Base-by-base conservation (phyloP, 495 filamentous ascomycete species). In the Podospora tetraspora region DNA sequence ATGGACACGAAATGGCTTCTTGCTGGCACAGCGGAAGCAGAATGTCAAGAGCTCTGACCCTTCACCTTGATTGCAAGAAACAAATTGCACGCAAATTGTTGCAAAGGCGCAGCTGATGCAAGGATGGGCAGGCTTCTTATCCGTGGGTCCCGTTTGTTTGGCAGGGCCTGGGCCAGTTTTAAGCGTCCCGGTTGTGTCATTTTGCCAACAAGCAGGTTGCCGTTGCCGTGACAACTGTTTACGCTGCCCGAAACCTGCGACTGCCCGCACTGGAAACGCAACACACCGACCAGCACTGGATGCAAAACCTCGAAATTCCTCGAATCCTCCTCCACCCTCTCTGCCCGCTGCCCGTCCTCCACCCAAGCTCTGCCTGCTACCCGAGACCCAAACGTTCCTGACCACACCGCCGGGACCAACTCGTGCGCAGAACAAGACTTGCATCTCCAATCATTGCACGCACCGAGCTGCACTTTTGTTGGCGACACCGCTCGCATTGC, bases 221-320 rank as follows among this genome's bases (percentile, higher is more conserved):
- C 9, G 76, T 78, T 78, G 76, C 75, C 75, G 69, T 16, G 76
- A 52, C 75, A 69, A 78, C 76, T 66, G 76, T 78, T 77, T 77
- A 78, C 76, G 71, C 71, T 43, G 57, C 32, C 63, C 16, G 23
- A 24, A 19, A 67, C 65, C 59, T 61, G 57, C 65, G 23, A 32
- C 22, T 24, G 23, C 30, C 34, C 58, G 27, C 58, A 57, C 59
- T 22, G 52, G 27, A 61, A 64, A 34, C 43, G 43, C 43, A 52
- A 52, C 43, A 52, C 43, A 52, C 43, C 43, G 43, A 32, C 61
- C 29, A n/a, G 61, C 32, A n/a, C 32, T 37, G 61, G 27, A 29
- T 62, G 60, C 29, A 62, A 62, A 62, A 27, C 60, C 60, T 62
- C 29, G 23, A 62, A 52, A 62, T 62, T 62, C 60, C 60, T 62